phyloP scores from a whole-genome alignment of 306 rosid genomes.

The Astragalus membranaceus region DNA sequence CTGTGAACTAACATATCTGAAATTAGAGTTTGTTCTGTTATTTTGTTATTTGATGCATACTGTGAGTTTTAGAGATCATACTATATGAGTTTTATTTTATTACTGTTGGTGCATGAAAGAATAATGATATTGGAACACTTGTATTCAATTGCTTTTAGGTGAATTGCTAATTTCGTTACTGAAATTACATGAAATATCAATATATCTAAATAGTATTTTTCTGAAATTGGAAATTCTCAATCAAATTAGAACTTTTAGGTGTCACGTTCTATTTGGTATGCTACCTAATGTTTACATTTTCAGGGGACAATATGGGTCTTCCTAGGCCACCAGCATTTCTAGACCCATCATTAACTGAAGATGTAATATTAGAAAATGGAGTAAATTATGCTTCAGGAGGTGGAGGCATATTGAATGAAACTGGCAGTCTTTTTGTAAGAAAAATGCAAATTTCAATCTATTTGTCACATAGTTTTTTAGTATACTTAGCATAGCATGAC shows the following conservation, averaged over 20 bases:
- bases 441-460: no score
- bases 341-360: slow-evolving; percentile 68
- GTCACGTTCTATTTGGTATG: no score
- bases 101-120: no score
- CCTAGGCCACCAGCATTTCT: slow-evolving; percentile 89
- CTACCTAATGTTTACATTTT: background rate
- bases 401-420: slow-evolving; percentile 85
- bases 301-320: slow-evolving; percentile 72
- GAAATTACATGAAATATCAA: no score
- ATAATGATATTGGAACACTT: no score
- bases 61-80: no score
- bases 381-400: slow-evolving; percentile 96
- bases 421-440: slow-evolving; percentile 82
- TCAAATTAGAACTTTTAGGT: no score
- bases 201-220: no score
- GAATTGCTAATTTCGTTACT: no score
- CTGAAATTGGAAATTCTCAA: no score
- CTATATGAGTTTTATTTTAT: no score
- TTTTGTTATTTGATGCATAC: background rate
- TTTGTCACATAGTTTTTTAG: background rate
- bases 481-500: background rate
- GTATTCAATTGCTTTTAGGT: no score
- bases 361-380: slow-evolving; percentile 61
- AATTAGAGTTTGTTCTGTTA: background rate
- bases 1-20: background rate